Conservation (phyloP, 192 early-diverging fungal species). For the Gonapodya prolifera region DNA sequence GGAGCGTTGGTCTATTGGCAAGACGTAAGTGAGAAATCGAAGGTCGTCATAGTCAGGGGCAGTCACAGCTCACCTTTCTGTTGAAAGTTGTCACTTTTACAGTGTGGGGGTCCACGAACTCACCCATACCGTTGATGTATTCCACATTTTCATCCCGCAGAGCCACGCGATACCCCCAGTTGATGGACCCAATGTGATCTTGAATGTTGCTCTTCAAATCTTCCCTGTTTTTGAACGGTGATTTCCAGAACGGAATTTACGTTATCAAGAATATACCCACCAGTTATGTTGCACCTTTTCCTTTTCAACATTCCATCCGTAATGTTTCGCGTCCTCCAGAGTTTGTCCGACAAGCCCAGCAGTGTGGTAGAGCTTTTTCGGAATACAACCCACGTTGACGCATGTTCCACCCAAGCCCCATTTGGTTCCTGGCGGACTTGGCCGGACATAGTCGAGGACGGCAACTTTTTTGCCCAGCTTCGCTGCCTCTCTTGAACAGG, state of each 20-base stretch:
- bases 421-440: background rate
- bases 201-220: no score
- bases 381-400: background rate
- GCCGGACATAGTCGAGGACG: background rate
- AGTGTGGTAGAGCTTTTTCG: background rate
- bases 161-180: background rate
- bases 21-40: no score
- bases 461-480: background rate
- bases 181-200: background rate
- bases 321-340: background rate
- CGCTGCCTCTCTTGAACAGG: background rate
- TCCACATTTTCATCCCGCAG: background rate
- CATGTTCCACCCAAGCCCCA: background rate
- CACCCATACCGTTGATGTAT: background rate
- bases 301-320: background rate
- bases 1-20: background rate
- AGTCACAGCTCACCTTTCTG: no score
- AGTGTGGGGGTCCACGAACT: background rate
- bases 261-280: no score
- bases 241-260: no score
- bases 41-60: no score
- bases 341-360: background rate
- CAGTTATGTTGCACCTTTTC: background rate
- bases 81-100: background rate
- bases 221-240: no score